These are phyloP conservation scores for Gonapodya prolifera DNA, from an alignment of 192 early-diverging fungal genomes.

Conservation along the genomic window DNA sequence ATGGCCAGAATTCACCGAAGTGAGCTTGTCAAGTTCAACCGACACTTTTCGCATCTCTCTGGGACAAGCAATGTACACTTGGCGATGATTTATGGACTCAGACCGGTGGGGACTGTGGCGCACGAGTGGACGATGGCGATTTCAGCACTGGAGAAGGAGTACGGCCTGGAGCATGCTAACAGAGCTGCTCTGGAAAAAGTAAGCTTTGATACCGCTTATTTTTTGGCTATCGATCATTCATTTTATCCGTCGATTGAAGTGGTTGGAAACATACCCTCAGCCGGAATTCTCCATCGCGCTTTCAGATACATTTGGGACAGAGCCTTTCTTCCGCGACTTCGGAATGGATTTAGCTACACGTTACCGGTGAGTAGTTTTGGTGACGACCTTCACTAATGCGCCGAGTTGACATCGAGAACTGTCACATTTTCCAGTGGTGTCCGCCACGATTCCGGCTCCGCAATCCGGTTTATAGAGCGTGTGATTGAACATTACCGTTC, in stretches of 20 bases:
- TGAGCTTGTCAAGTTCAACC: not conserved
- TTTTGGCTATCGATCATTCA: not conserved
- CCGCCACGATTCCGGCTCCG: constrained; percentile 64
- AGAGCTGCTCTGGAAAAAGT: constrained; percentile 31
- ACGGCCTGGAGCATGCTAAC: constrained; percentile 36
- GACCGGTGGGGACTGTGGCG: constrained; percentile 38
- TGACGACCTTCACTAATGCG: not conserved
- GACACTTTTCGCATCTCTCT: not conserved
- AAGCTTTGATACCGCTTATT: not conserved
- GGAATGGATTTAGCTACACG: constrained; percentile 28
- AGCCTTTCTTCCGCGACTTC: constrained; percentile 51
- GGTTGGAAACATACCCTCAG: constrained; percentile 41
- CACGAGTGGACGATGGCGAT: constrained; percentile 71
- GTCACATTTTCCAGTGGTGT: constrained; percentile 20
- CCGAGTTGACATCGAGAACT: not conserved
- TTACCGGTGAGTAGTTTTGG: constrained; percentile 12
- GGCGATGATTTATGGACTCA: constrained; percentile 23
- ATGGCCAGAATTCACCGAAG: not conserved
- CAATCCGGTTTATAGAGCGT: constrained; percentile 38
- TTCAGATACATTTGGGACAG: constrained; percentile 56
- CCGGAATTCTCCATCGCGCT: constrained; percentile 44
- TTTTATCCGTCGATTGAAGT: constrained; percentile 12
- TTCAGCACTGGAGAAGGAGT: constrained; percentile 38
- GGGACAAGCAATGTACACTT: constrained; percentile 65
- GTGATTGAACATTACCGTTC: constrained; percentile 41